Base-by-base conservation (phyloP, 208 protist species). In the Borovskyia barvae region DNA sequence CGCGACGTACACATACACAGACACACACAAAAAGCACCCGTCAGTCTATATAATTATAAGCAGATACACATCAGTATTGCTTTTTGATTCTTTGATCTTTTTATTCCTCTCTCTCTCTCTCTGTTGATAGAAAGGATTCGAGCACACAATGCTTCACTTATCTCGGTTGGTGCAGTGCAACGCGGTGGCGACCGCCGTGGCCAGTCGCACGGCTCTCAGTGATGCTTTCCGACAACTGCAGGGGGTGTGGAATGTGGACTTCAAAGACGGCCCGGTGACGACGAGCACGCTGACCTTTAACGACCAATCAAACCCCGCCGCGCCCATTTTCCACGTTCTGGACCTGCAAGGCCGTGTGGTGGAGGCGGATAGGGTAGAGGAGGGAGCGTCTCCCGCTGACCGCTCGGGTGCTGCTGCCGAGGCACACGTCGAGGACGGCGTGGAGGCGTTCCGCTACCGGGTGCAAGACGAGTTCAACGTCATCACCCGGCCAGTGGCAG, bases 181-280 rank as follows among this genome's bases (percentile, higher is more conserved):
- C 49, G 54, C 68, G n/a, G 11, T 74, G 47, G 53, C 60, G n/a
- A 37, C 59, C 26, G 29, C 60, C 29, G 33, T 69, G 15, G 62
- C 50, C 37, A 30, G 56, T 14, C 56, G 47, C 20, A 53, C 53
- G 22, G 32, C 60, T 0, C 62, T 90, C 17, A 66, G 62, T 29
- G 69, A 82, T 14, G 64, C 73, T 17, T 63, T 90, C 30, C 42
- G 54, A 9, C 51, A 74, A 14, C 71, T 75, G 12, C 69, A 86
- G 59, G 49, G 64, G 17, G 80, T 90, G 33, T 90, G 83, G 80
- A 87, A 85, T 65, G 22, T 91, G 14, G 65, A 85, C 49, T 91
- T 91, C 67, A 56, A 58, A 15, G 57, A 74, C 19, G 49, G 41
- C 11, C 69, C 79, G 4, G 70, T 54, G 12, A 85, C 72, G 22